Percentiles rank a stretch among this genome's conserved stretches.
Evolutionary conservation across 352 stramenopile species (phyloP).

Genomic region (Phytopythium sindhum): DNA sequence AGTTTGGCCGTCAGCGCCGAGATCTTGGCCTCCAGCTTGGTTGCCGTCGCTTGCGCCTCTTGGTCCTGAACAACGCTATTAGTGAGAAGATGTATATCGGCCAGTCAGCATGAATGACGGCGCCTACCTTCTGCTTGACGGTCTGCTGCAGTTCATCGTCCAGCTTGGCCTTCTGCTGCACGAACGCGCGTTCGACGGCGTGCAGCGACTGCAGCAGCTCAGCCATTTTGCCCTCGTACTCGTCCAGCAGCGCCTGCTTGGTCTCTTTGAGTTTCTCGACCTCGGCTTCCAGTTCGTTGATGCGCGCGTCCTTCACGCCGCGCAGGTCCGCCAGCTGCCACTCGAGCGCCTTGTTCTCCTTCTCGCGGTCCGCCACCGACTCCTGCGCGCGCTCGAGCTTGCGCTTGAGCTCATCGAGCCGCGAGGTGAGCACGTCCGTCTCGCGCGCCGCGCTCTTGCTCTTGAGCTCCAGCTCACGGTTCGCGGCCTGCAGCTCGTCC

Average conservation of each 20-base stretch:
- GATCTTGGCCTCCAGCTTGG: constrained; percentile 37
- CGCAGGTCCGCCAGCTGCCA: constrained; percentile 70
- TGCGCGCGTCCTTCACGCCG: constrained; percentile 49
- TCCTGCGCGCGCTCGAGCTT: constrained; percentile 71
- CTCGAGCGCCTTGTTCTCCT: constrained; percentile 59
- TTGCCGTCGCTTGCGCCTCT: constrained; percentile 21
- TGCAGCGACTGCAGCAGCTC: constrained; percentile 79
- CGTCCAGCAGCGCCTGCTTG: constrained; percentile 76
- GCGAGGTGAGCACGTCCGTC: constrained; percentile 32
- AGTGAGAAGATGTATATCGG: not conserved
- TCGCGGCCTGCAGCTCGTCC: constrained; percentile 40
- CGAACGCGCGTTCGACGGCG: constrained; percentile 77
- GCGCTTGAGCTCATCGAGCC: constrained; percentile 49
- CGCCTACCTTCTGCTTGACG: constrained; percentile 36
- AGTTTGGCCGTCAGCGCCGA: constrained; percentile 41
- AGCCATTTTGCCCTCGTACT: constrained; percentile 86
- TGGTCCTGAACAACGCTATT: constrained; percentile 18
- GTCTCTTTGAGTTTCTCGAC: constrained; percentile 53
- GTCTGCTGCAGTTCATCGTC: constrained; percentile 59
- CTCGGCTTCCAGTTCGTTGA: constrained; percentile 62
- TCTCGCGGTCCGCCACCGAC: constrained; percentile 55
- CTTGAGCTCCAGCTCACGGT: constrained; percentile 62
- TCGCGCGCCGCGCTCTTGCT: constrained; percentile 44
- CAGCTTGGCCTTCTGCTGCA: constrained; percentile 80
- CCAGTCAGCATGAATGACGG: not conserved